Evolutionary conservation across 495 filamentous ascomycete species (phyloP).

Genomic region (Xylaria palmicola): DNA sequence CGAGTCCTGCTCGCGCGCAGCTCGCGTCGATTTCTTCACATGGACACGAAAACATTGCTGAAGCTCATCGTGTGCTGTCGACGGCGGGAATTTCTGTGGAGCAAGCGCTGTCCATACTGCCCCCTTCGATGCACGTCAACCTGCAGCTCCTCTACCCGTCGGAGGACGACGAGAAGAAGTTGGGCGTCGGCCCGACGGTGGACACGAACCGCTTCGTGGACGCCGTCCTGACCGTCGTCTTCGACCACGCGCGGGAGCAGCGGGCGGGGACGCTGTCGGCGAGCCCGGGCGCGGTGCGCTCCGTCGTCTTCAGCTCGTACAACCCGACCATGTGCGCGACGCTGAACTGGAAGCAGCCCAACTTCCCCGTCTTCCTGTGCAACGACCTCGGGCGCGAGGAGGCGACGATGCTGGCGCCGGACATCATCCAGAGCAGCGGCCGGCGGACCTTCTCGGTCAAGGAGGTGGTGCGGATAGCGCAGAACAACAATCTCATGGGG

Average conservation of each 20-base stretch:
- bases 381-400: slow-evolving; percentile 76
- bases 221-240: slow-evolving; percentile 77
- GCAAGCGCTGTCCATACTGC: slow-evolving; percentile 71
- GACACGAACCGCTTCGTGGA: slow-evolving; percentile 88
- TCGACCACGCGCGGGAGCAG: slow-evolving; percentile 81
- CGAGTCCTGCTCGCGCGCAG: slow-evolving; percentile 43
- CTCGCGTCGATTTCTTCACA: slow-evolving; percentile 45
- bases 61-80: slow-evolving; percentile 67
- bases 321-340: slow-evolving; percentile 88
- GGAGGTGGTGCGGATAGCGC: slow-evolving; percentile 88
- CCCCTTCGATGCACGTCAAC: slow-evolving; percentile 77
- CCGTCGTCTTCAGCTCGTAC: slow-evolving; percentile 88
- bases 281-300: slow-evolving; percentile 70
- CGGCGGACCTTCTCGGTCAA: slow-evolving; percentile 80
- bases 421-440: slow-evolving; percentile 59
- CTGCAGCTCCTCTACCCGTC: slow-evolving; percentile 85
- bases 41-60: slow-evolving; percentile 56
- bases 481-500: slow-evolving; percentile 98
- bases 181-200: slow-evolving; percentile 66
- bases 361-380: slow-evolving; percentile 93
- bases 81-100: slow-evolving; percentile 71
- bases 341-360: slow-evolving; percentile 98
- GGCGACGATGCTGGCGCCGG: slow-evolving; percentile 36
- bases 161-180: slow-evolving; percentile 61
- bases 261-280: slow-evolving; percentile 54